Evolutionary conservation across 106 monocot genomes (phyloP), one percentile per base, ranked within the genome.

Genomic region (Agapanthus africanus): DNA sequence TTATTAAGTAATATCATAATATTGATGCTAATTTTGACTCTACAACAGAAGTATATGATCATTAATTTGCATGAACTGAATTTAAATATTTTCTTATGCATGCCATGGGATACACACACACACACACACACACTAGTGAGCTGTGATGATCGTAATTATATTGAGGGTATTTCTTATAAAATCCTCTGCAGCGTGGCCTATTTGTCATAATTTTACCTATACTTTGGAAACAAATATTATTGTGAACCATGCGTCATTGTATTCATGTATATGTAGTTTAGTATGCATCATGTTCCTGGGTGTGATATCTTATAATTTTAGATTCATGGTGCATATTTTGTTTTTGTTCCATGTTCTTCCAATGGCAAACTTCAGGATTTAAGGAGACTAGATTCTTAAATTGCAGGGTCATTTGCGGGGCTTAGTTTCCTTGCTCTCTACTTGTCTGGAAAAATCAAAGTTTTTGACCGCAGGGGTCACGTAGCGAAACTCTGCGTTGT

Each of bases 391-490:
- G 47, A 1, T 6, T 9, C 4, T 26, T 11, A 36, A 25, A 14
- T 50, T 80, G 74, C 76, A 93, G 92, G 83, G 82, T 76, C 79
- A 62, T 93, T 93, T 79, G 83, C 88, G 16, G 88, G 88, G 56
- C 79, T 88, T 66, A 71, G 74, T 63, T 91, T 87, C 74, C 47
- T 82, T 40, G 66, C 87, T 28, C 57, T 85, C 4, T 91, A 91
- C 63, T 63, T 91, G 54, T 74, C 87, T 34, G 91, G 84, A n/a
- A 87, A 91, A 60, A 65, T 88, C 5, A 70, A 59, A 68, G 82
- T 72, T 30, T 91, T 91, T 63, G 91, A 91, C 36, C 75, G 65
- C 15, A 72, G 65, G 54, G 91, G 84, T 1, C 91, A 91, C 62
- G 70, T 87, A 16, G 72, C 77, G 30, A 91, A 91, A 63, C 82